Evolutionary conservation across 352 stramenopile genomes (phyloP).

Genomic region (Phytopythium montanum): DNA sequence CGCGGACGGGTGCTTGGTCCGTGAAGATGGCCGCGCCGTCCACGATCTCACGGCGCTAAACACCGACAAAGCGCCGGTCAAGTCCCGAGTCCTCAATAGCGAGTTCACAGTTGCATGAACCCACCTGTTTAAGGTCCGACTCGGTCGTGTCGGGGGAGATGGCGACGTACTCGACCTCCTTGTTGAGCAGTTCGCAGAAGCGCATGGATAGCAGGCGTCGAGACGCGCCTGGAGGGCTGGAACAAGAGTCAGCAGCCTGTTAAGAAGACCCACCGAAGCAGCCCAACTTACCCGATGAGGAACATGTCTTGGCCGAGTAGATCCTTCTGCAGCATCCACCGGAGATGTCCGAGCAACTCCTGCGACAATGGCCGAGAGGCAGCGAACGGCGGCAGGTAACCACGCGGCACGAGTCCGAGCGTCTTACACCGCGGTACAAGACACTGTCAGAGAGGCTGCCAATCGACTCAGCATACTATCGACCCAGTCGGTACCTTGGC

Average conservation of each 20-base stretch:
- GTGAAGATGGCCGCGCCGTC: constrained; percentile 79
- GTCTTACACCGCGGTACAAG: constrained; percentile 14
- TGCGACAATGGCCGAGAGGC: constrained; percentile 37
- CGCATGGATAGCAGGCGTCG: constrained; percentile 73
- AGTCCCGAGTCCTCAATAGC: too few species aligned
- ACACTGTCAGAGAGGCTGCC: not conserved
- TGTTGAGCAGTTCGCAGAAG: constrained; percentile 84
- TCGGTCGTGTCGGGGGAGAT: constrained; percentile 94
- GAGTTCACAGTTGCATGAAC: not conserved
- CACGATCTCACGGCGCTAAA: constrained; percentile 64
- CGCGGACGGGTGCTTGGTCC: constrained; percentile 91
- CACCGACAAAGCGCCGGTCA: not conserved
- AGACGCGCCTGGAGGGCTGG: constrained; percentile 69
- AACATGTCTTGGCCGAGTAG: constrained; percentile 86
- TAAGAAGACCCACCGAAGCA: too few species aligned
- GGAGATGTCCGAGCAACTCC: constrained; percentile 69
- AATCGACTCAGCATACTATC: not conserved
- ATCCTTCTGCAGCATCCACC: constrained; percentile 89
- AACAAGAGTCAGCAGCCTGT: not conserved
- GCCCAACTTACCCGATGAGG: constrained; percentile 54
- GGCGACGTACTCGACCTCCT: constrained; percentile 88
- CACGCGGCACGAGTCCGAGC: constrained; percentile 49
- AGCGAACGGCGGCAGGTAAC: constrained; percentile 40
- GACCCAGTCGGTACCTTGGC: constrained; percentile 16
- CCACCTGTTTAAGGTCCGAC: constrained; percentile 87